These are phyloP conservation scores for Evernia prunastri DNA, from an alignment of 495 filamentous ascomycete species.

Conservation along the genomic window DNA sequence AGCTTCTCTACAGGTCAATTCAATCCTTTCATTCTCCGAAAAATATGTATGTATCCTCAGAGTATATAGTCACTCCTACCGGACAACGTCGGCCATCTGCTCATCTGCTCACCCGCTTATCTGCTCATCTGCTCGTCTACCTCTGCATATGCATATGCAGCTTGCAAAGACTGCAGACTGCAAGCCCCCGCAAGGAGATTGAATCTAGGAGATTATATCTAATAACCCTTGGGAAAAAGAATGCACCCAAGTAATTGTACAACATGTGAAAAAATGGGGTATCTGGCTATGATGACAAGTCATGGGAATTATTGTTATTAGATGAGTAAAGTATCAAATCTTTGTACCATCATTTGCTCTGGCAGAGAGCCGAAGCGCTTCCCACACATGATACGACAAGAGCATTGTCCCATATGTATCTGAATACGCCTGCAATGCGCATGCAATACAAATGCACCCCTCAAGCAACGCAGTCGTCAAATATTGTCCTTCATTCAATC, in stretches of 20 bases:
- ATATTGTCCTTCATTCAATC: not conserved
- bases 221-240: too few relatives aligned
- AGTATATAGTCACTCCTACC: too few relatives aligned
- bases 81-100: not conserved
- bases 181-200: not conserved
- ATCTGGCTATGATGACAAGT: too few relatives aligned
- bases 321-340: not conserved
- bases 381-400: not conserved
- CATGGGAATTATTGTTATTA: not conserved
- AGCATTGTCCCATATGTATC: not conserved
- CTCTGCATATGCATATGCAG: not conserved
- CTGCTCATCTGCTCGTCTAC: too few relatives aligned
- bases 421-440: slow-evolving; percentile 1
- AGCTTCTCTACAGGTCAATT: too few relatives aligned
- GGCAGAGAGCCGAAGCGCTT: not conserved
- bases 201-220: not conserved
- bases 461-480: not conserved
- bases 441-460: slow-evolving; percentile 7
- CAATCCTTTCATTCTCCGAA: too few relatives aligned
- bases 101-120: too few relatives aligned
- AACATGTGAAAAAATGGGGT: too few relatives aligned
- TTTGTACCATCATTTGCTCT: not conserved
- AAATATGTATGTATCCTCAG: too few relatives aligned
- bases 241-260: too few relatives aligned
- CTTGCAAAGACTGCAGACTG: not conserved